A percentile compares a stretch with the other conserved stretches of the same genome.
phyloP scores from a whole-genome alignment of 305 asterid species.

The Fraxinus sp. region DNA sequence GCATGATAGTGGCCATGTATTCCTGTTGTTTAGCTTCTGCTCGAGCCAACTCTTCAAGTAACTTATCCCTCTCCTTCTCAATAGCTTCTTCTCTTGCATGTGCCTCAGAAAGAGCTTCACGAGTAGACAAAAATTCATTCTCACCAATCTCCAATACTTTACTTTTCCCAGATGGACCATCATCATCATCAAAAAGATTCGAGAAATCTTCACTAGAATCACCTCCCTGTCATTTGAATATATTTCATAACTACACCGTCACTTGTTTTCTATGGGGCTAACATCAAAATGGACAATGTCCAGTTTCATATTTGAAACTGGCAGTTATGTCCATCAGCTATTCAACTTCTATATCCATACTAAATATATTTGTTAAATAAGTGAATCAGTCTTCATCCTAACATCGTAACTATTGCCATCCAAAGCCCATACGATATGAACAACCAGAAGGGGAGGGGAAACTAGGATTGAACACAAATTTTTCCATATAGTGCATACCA shows the following conservation, averaged over 20 bases:
- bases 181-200: constrained; percentile 33
- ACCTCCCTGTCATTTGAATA: constrained; percentile 29
- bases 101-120: constrained; percentile 31
- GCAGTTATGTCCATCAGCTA: background rate
- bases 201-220: constrained; percentile 26
- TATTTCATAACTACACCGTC: background rate
- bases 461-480: constrained; percentile 7
- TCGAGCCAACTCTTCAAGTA: constrained; percentile 37
- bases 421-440: background rate
- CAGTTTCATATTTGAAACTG: background rate
- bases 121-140: constrained; percentile 30
- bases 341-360: background rate
- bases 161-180: constrained; percentile 20
- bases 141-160: constrained; percentile 28
- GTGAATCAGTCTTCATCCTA: background rate
- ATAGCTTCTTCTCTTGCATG: constrained; percentile 31
- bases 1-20: constrained; percentile 31
- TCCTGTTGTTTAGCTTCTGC: constrained; percentile 39
- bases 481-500: constrained; percentile 18
- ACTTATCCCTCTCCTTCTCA: constrained; percentile 36
- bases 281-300: background rate
- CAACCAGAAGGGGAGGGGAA: background rate
- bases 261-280: background rate
- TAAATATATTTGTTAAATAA: background rate
- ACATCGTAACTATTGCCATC: background rate